phyloP scores from a whole-genome alignment of 2,329 filamentous ascomycete species.

The Leptodontidium sp. region DNA sequence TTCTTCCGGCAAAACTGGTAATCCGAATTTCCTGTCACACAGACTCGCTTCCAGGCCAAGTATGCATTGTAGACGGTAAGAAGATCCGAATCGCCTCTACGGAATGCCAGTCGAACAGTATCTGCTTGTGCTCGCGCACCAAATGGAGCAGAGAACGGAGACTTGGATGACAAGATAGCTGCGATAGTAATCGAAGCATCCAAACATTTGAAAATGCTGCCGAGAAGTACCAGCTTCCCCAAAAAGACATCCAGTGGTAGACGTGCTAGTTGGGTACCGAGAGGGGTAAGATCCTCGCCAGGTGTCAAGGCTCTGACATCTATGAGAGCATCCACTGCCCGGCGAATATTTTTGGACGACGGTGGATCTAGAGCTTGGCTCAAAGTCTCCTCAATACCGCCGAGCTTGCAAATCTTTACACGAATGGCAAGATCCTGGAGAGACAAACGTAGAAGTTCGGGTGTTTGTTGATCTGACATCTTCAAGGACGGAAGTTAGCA shows the following conservation, averaged over 20 bases:
- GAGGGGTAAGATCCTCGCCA: constrained; percentile 82
- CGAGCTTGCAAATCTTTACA: constrained; percentile 97
- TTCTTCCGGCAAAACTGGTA: constrained; percentile 94
- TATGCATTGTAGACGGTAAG: constrained; percentile 96
- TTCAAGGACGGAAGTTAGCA: constrained; percentile 18
- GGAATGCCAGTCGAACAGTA: constrained; percentile 79
- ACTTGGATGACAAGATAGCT: constrained; percentile 92
- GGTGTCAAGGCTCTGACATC: constrained; percentile 90
- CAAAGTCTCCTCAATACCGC: constrained; percentile 89
- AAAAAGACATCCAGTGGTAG: constrained; percentile 93
- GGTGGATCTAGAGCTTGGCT: constrained; percentile 89
- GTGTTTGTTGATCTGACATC: constrained; percentile 92
- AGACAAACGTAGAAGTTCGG: constrained; percentile 93
- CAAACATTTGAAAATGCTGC: constrained; percentile 86
- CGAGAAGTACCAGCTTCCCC: constrained; percentile 89
- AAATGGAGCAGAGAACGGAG: constrained; percentile 88
- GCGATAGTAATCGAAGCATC: constrained; percentile 93
- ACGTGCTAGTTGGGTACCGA: constrained; percentile 87
- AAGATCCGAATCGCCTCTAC: constrained; percentile 87
- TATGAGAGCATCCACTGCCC: constrained; percentile 90
- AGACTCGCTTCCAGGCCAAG: constrained; percentile 84
- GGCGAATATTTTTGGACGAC: constrained; percentile 88
- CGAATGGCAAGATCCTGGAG: constrained; percentile 94
- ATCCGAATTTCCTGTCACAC: constrained; percentile 75
- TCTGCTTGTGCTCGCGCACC: constrained; percentile 85